Evolutionary conservation across 805 yeast species (phyloP), one percentile per base, ranked within the genome.

Genomic region (Lipomyces orientalis): DNA sequence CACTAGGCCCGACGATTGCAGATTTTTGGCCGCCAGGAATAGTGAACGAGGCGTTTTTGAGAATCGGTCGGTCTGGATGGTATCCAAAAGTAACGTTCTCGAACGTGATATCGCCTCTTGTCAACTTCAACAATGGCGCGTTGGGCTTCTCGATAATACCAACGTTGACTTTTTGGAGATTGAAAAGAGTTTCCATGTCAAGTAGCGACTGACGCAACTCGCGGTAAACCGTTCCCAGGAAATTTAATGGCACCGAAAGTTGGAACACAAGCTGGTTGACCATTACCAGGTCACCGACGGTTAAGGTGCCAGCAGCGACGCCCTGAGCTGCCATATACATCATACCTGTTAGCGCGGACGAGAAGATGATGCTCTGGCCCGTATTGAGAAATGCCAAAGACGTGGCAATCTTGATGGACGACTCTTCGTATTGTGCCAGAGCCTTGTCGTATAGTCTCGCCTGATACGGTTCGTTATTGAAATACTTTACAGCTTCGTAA

Each of bases 231-330:
- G 97, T 90, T 1, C 99, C 99, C 65, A 95, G 79, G 79, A 95
- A 95, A 78, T 94, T 95, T 67, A 95, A 82, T 1, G 99, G 99
- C 14, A 95, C 97, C 51, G 97, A 90, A 56, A 95, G 84, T 81
- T 95, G 99, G 83, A 95, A 95, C 16, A 95, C 98, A 65, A 95
- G 84, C 80, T 95, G 99, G 79, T 95, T 95, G 71, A 95, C 94
- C 68, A 95, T 82, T 25, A 95, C 98, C 75, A 95, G 82, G 77
- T 95, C 99, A 73, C 99, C 99, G 25, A 95, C 98, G 0, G 96
- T 89, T 64, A 95, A 81, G 0, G 86, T 78, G 0, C 97, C 97
- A 2, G 85, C 79, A 14, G 92, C 87, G n/a, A 95, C 95, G 34
- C 98, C 98, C 64, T 88, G 87, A 16, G 97, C 98, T 0, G 75